Evolutionary conservation across 2,329 filamentous ascomycete species (phyloP).

Genomic region (Diplodia intermedia): DNA sequence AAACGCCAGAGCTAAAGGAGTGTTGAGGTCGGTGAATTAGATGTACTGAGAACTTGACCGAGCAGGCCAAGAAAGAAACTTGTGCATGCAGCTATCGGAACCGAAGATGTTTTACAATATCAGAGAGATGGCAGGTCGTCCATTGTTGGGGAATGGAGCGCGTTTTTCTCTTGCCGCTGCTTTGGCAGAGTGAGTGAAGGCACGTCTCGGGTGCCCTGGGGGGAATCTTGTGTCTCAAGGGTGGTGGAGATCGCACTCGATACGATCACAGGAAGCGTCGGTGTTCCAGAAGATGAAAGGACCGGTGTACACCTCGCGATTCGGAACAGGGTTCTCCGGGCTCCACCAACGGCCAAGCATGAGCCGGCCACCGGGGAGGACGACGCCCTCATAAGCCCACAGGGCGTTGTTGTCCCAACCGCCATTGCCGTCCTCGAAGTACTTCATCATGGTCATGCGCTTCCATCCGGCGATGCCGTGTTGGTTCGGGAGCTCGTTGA

Average conservation of each 20-base stretch:
- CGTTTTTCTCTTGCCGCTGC: not conserved
- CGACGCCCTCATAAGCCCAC: conserved; percentile 59
- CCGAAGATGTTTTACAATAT: not conserved
- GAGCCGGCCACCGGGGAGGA: conserved; percentile 56
- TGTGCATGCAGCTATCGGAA: not conserved
- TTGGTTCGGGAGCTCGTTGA: conserved; percentile 59
- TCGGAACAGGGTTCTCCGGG: conserved; percentile 40
- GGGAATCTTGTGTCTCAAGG: not conserved
- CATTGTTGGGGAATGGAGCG: not conserved
- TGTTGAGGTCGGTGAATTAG: not conserved
- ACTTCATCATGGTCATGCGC: conserved; percentile 63
- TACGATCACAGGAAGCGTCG: conserved; percentile 34
- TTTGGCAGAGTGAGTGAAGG: not conserved
- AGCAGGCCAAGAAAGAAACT: not conserved
- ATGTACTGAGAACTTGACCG: not conserved
- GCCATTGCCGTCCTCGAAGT: conserved; percentile 46
- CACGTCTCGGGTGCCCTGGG: not conserved
- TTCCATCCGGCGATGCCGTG: conserved; percentile 60
- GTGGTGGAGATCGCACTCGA: conserved; percentile 3
- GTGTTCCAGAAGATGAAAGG: conserved; percentile 55
- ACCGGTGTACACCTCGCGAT: conserved; percentile 45
- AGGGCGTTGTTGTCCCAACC: conserved; percentile 45
- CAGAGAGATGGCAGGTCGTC: not conserved
- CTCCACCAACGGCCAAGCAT: conserved; percentile 58
- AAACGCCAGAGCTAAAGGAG: not conserved